Conservation (phyloP, 805 yeast species). For the Starmerella kuoi region DNA sequence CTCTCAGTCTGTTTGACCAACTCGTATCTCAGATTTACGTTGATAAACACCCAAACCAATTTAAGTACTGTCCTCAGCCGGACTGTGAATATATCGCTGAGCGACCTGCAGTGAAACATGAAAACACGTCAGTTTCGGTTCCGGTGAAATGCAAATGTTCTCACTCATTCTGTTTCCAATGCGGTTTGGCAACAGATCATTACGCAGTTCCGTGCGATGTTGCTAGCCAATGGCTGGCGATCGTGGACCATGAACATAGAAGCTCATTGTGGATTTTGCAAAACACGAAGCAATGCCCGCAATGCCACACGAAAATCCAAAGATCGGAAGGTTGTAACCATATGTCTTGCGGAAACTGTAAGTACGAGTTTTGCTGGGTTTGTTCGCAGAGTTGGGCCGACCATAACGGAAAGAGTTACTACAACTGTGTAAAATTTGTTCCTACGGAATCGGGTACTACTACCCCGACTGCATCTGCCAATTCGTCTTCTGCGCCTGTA, state of each 20-base stretch:
- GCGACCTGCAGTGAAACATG: constrained; percentile 35
- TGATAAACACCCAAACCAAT: not conserved
- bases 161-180: constrained; percentile 68
- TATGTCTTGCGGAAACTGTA: constrained; percentile 76
- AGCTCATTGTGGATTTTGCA: constrained; percentile 77
- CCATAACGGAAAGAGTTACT: constrained; percentile 48
- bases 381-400: constrained; percentile 64
- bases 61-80: constrained; percentile 19
- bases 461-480: not conserved
- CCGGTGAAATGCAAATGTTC: constrained; percentile 50
- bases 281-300: constrained; percentile 78
- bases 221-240: constrained; percentile 58
- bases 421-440: constrained; percentile 42
- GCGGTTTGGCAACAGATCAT: constrained; percentile 60
- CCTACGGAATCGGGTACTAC: not conserved
- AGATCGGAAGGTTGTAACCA: constrained; percentile 97
- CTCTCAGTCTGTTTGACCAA: constrained; percentile 1
- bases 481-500: not conserved
- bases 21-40: constrained; percentile 7
- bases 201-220: constrained; percentile 70
- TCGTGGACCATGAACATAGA: constrained; percentile 77
- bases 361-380: constrained; percentile 83
- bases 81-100: constrained; percentile 16
- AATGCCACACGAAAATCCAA: constrained; percentile 68
- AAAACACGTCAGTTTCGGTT: constrained; percentile 5